These are phyloP conservation scores for Gossypium laxum DNA, from an alignment of 441 rosid genomes.

Conservation along the genomic window DNA sequence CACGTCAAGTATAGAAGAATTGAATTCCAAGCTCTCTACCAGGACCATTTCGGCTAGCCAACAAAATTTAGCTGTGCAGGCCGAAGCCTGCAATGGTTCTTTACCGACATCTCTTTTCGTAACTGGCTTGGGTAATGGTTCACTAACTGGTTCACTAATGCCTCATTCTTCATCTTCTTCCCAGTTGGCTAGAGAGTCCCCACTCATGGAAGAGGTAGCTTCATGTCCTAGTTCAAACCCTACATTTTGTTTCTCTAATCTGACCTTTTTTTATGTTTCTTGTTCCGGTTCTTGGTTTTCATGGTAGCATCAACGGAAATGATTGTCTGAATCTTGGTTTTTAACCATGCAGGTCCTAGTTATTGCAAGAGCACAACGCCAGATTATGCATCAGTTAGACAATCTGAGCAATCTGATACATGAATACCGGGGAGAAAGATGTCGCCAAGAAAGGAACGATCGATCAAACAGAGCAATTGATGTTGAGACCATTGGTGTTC, in stretches of 20 bases:
- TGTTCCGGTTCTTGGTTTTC: neutral
- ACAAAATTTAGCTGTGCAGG: constrained; percentile 59
- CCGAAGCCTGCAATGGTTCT: constrained; percentile 70
- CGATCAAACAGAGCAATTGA: constrained; percentile 24
- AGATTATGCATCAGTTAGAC: constrained; percentile 76
- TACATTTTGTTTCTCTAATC: neutral
- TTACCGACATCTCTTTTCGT: constrained; percentile 50
- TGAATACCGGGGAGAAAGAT: constrained; percentile 53
- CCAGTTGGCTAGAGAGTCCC: constrained; percentile 71
- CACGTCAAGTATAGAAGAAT: constrained; percentile 66
- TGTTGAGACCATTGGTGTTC: constrained; percentile 26
- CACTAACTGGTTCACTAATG: constrained; percentile 41
- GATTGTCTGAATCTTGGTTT: neutral
- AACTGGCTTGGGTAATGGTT: constrained; percentile 46
- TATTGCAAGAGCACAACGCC: constrained; percentile 65
- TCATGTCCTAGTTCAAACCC: neutral
- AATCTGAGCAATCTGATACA: constrained; percentile 62
- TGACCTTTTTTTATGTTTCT: neutral
- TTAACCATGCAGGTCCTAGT: constrained; percentile 37
- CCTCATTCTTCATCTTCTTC: constrained; percentile 72
- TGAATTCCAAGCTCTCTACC: constrained; percentile 57
- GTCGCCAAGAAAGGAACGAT: constrained; percentile 45
- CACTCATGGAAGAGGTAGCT: constrained; percentile 80
- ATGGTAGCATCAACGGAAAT: neutral
- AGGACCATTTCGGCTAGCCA: constrained; percentile 60